Conservation (phyloP, 1,139 yeast genomes). For the Taiozyma sp. region DNA sequence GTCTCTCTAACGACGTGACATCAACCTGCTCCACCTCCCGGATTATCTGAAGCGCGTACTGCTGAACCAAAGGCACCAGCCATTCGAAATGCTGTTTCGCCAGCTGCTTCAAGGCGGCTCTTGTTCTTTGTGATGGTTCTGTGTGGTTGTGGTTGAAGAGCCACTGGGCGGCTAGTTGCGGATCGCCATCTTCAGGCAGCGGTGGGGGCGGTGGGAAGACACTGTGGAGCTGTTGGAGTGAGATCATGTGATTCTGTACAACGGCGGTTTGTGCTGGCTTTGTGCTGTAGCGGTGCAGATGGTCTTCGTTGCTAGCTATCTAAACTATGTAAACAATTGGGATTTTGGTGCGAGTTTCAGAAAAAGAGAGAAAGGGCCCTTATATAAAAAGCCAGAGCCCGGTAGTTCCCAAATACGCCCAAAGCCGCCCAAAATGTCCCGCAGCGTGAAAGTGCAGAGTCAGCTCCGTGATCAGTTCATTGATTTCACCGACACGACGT, state of each 20-base stretch:
- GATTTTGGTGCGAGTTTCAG: not conserved
- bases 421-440: slow-evolving; percentile 11
- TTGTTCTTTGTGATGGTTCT: slow-evolving; percentile 21
- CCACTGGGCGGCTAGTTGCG: slow-evolving; percentile 20
- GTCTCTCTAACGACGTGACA: slow-evolving; percentile 1
- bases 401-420: not conserved
- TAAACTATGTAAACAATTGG: not conserved
- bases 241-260: not conserved
- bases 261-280: not conserved
- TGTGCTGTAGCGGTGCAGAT: not conserved
- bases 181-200: slow-evolving; percentile 15
- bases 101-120: slow-evolving; percentile 16
- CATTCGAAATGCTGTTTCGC: slow-evolving; percentile 3
- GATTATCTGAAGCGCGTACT: slow-evolving; percentile 15
- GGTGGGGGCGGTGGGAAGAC: slow-evolving; percentile 13
- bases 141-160: slow-evolving; percentile 17
- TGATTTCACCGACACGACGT: slow-evolving; percentile 22
- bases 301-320: not conserved
- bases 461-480: slow-evolving; percentile 25
- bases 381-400: not conserved
- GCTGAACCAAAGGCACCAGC: slow-evolving; percentile 5
- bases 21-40: slow-evolving; percentile 6
- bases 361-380: not conserved
- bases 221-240: not conserved
- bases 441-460: slow-evolving; percentile 14